These are phyloP conservation scores for Suhomyces terraborum DNA, from an alignment of 1,139 yeast genomes.

Conservation along the genomic window DNA sequence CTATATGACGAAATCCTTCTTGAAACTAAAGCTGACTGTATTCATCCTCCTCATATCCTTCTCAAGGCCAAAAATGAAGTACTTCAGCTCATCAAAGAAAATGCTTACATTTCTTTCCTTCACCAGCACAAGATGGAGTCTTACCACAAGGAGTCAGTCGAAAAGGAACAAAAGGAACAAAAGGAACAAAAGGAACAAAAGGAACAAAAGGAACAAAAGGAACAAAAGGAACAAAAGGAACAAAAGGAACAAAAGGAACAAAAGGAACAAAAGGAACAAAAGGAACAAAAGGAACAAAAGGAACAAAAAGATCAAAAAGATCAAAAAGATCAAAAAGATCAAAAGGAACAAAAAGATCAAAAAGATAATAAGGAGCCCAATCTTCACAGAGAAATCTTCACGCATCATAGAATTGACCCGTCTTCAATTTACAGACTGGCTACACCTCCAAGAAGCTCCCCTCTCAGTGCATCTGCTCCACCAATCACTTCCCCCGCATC, in stretches of 20 bases:
- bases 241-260: too few relatives aligned
- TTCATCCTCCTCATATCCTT: constrained; percentile 44
- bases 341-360: too few relatives aligned
- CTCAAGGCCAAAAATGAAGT: constrained; percentile 47
- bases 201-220: too few relatives aligned
- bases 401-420: not conserved
- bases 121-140: constrained; percentile 6
- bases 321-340: too few relatives aligned
- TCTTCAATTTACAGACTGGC: not conserved
- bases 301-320: too few relatives aligned
- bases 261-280: too few relatives aligned
- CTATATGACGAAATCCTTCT: constrained; percentile 33
- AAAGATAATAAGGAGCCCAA: too few relatives aligned
- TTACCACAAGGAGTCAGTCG: not conserved
- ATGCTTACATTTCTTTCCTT: constrained; percentile 32
- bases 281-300: too few relatives aligned
- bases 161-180: not conserved
- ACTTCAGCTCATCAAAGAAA: constrained; percentile 46
- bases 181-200: too few relatives aligned
- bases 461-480: constrained; percentile 8
- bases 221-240: too few relatives aligned
- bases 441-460: constrained; percentile 4
- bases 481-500: constrained; percentile 3
- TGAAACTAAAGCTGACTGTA: constrained; percentile 27
- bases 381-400: not conserved